phyloP scores from a whole-genome alignment of 2,329 filamentous ascomycete species.

The Ascochyta pisi region DNA sequence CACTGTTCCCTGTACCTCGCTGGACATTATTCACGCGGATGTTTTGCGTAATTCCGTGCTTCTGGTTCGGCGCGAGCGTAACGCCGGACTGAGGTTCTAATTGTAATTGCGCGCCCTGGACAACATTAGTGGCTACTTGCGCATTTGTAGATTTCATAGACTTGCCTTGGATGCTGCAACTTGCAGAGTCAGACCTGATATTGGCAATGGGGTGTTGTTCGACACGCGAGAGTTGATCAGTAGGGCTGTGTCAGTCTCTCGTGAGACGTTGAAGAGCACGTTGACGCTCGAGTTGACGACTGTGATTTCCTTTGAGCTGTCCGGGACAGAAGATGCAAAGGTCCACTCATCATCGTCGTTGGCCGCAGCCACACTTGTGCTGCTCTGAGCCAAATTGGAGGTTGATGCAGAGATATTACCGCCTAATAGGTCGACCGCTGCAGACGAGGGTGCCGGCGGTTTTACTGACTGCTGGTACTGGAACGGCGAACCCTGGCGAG shows the following conservation, averaged over 20 bases:
- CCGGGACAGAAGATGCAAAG: slow-evolving; percentile 85
- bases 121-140: slow-evolving; percentile 16
- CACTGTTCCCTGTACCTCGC: slow-evolving; percentile 72
- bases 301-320: slow-evolving; percentile 68
- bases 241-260: slow-evolving; percentile 65
- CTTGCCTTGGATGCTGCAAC: slow-evolving; percentile 89
- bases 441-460: slow-evolving; percentile 41
- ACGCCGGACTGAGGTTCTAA: slow-evolving; percentile 87
- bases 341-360: slow-evolving; percentile 97
- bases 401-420: slow-evolving; percentile 36
- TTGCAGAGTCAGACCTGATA: slow-evolving; percentile 86
- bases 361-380: slow-evolving; percentile 58
- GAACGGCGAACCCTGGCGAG: slow-evolving; percentile 59
- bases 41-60: slow-evolving; percentile 80
- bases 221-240: slow-evolving; percentile 81
- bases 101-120: slow-evolving; percentile 77
- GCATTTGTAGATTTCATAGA: background rate
- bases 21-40: slow-evolving; percentile 81
- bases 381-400: slow-evolving; percentile 37
- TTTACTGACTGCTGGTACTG: slow-evolving; percentile 56
- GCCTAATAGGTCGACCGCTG: slow-evolving; percentile 47
- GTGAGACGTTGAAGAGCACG: slow-evolving; percentile 74
- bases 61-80: slow-evolving; percentile 72
- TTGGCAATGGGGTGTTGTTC: slow-evolving; percentile 74
- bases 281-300: slow-evolving; percentile 75